Base-by-base conservation (phyloP, 2,329 filamentous ascomycete genomes). In the Fusarium sp. region DNA sequence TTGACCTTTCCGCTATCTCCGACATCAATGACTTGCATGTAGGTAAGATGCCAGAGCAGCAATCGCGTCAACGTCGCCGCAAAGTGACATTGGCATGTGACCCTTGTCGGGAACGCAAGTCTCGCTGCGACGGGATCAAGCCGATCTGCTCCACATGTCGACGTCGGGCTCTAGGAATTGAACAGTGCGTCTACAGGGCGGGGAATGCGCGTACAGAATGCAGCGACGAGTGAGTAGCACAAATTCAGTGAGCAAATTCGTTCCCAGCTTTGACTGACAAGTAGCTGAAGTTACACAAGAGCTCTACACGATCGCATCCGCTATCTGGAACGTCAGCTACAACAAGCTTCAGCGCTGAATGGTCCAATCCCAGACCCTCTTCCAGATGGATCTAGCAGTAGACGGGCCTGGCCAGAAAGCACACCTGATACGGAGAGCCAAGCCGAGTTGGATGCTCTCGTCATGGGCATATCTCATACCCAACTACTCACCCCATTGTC, bases 121-220 rank as follows among this genome's bases (percentile, higher is more conserved):
- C 58, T 33, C 58, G 58, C 21, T 60, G 58, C n/a, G 37, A 54
- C 58, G 58, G 58, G 28, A 60, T 33, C 28, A 60, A 60, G 47
- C 58, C 58, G 35, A 21, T 54, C 13, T 60, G 57, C 57, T 52
- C 57, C 33, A 60, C 57, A 9, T 60, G 44, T 40, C 57, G 57
- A 9, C 4, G 25, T 5, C 43, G 57, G 12, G 46, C 46, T 0
- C 23, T 54, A n/a, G 58, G 58, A 16, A 60, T 60, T 8, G 46
- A 60, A n/a, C 46, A 54, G 21, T 60, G 58, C 8, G 28, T 54
- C 13, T 60, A 54, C 35, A 60, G 30, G 58, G 18, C 9, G 3
- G 46, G 58, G 1, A 60, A 60, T 42, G 58, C 58, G 4, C 58
- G 58, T 10, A 60, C 58, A 43, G 58, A 42, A 4, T 54, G 47